Evolutionary conservation across 2,329 filamentous ascomycete species (phyloP).

Genomic region (Fusarium pseudoanthophilum): DNA sequence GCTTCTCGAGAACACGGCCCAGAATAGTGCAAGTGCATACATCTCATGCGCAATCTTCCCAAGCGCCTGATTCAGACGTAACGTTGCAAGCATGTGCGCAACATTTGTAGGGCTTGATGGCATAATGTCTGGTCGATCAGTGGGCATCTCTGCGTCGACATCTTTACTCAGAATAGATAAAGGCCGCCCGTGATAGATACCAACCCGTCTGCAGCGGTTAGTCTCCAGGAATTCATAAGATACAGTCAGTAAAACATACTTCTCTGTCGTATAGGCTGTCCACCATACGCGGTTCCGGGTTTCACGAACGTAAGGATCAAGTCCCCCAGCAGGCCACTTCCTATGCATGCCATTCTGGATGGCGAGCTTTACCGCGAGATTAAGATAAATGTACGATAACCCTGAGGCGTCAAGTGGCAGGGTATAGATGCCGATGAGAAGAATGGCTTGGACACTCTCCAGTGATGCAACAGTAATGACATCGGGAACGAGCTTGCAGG

Average conservation of each 20-base stretch:
- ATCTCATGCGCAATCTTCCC: conserved; percentile 54
- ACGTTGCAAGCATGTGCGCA: conserved; percentile 58
- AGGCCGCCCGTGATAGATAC: conserved; percentile 66
- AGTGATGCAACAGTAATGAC: conserved; percentile 66
- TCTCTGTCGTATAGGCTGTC: conserved; percentile 67
- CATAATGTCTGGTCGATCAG: conserved; percentile 57
- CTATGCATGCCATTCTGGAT: conserved; percentile 71
- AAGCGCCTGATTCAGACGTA: conserved; percentile 51
- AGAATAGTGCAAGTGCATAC: conserved; percentile 39
- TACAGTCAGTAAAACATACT: conserved; percentile 49
- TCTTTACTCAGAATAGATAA: conserved; percentile 63
- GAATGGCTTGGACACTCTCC: conserved; percentile 67
- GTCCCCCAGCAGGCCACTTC: conserved; percentile 58
- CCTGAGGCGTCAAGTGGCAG: conserved; percentile 67
- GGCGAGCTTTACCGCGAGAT: conserved; percentile 65
- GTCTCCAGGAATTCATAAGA: conserved; percentile 1
- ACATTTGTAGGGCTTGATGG: conserved; percentile 55
- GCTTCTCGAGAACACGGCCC: neutral
- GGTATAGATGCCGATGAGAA: conserved; percentile 66
- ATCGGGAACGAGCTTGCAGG: conserved; percentile 64
- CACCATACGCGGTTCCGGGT: conserved; percentile 67
- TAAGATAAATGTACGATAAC: conserved; percentile 66
- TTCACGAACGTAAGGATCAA: conserved; percentile 61
- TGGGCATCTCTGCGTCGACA: conserved; percentile 64
- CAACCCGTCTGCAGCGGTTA: conserved; percentile 57